These are phyloP conservation scores for Dictyostelium citrinum DNA, from an alignment of 78 protist species.

Conservation along the genomic window DNA sequence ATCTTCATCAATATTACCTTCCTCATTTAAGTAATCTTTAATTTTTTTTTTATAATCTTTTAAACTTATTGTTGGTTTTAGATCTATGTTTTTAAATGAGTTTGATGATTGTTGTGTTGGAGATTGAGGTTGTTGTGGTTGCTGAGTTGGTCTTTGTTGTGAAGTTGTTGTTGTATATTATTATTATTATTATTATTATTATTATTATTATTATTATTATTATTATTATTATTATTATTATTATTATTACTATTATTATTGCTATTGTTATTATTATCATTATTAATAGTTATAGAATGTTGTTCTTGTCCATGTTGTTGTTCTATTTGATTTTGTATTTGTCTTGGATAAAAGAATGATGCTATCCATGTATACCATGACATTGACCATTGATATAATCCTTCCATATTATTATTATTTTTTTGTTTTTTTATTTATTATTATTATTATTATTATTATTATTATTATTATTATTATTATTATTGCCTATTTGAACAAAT, in stretches of 20 bases:
- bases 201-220: background rate
- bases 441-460: no score
- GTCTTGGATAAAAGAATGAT: background rate
- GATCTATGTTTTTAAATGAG: conserved; percentile 52
- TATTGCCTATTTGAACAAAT: no score
- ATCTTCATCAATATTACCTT: background rate
- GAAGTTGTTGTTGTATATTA: background rate
- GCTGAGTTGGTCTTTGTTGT: conserved; percentile 7
- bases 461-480: no score
- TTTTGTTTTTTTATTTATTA: no score
- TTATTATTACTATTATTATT: background rate
- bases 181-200: background rate
- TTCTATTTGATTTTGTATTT: background rate
- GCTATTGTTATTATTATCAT: background rate
- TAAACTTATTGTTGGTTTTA: conserved; percentile 48
- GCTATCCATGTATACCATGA: conserved; percentile 9
- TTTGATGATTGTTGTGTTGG: conserved; percentile 2
- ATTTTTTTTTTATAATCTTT: conserved; percentile 23
- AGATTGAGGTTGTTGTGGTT: background rate
- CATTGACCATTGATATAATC: background rate
- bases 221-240: background rate
- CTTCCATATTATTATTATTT: background rate
- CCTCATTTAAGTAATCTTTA: conserved; percentile 8
- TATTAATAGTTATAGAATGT: background rate
- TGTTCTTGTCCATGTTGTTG: conserved; percentile 4